A percentile compares a stretch with the other conserved stretches of the same genome.
Evolutionary conservation across 140 eudicot species (phyloP).

Genomic region (Anethum foeniculum): DNA sequence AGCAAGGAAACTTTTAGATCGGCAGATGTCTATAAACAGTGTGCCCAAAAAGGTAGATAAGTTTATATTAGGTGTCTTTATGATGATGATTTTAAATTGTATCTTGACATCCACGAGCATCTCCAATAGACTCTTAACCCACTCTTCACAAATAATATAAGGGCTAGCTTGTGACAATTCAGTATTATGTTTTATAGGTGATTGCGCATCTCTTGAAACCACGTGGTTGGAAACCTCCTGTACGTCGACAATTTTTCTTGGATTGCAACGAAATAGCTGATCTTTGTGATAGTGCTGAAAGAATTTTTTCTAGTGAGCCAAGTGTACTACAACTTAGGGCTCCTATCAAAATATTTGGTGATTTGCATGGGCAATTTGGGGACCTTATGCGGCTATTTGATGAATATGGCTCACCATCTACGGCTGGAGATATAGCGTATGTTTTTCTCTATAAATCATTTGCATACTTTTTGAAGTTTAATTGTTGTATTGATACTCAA

Average conservation of each 20-base stretch:
- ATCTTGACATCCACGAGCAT: not conserved
- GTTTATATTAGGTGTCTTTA: not conserved
- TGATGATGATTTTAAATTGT: not conserved
- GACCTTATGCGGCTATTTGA: constrained; percentile 98
- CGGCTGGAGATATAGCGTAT: constrained; percentile 98
- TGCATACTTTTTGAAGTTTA: not conserved
- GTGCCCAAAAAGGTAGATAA: constrained; percentile 80
- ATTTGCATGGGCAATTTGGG: constrained; percentile 96
- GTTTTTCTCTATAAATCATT: constrained; percentile 14
- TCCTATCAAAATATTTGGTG: constrained; percentile 94
- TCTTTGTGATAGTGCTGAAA: constrained; percentile 92
- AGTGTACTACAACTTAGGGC: constrained; percentile 84
- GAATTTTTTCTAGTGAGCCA: constrained; percentile 83
- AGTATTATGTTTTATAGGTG: constrained; percentile 33
- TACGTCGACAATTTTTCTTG: constrained; percentile 76
- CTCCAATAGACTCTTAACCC: too few species aligned
- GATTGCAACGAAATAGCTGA: constrained; percentile 96
- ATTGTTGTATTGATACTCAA: not conserved
- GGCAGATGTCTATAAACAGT: constrained; percentile 89
- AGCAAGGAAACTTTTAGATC: constrained; percentile 85
- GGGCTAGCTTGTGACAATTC: not conserved
- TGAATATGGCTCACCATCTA: constrained; percentile 94
- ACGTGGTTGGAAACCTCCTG: constrained; percentile 99
- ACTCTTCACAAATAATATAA: too few species aligned
- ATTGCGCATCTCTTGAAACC: constrained; percentile 78